These are phyloP conservation scores for Dendrobium huoshanense DNA, from an alignment of 106 monocot species.

Conservation along the genomic window DNA sequence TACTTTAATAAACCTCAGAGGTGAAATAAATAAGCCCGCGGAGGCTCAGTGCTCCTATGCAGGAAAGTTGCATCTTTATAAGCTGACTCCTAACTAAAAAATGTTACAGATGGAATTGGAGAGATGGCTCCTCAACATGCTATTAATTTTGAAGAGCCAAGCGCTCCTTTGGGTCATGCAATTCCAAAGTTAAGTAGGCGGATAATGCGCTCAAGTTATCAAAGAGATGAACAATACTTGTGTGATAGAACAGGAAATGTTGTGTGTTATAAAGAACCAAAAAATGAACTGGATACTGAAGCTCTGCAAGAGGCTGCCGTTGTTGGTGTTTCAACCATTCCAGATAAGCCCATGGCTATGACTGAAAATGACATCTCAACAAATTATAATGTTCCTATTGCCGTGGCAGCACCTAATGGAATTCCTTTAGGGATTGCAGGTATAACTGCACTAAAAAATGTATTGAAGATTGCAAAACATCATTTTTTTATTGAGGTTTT, in stretches of 20 bases:
- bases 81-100: not conserved
- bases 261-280: slow-evolving; percentile 22
- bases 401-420: slow-evolving; percentile 16
- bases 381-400: slow-evolving; percentile 20
- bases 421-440: not conserved
- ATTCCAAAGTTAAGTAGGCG: not conserved
- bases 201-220: not conserved
- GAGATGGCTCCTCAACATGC: slow-evolving; percentile 2
- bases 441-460: not conserved
- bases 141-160: not conserved
- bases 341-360: not conserved
- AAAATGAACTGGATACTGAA: slow-evolving; percentile 13
- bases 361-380: slow-evolving; percentile 1
- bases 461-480: not conserved
- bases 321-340: not conserved
- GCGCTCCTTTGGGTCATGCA: not conserved
- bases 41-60: not conserved
- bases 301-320: not conserved
- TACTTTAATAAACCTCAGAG: too few species aligned
- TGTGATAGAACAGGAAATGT: slow-evolving; percentile 3
- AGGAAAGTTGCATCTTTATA: not conserved
- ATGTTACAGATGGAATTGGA: not conserved
- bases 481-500: not conserved
- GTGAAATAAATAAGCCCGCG: not conserved
- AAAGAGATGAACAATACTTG: slow-evolving; percentile 9